Conservation (phyloP, 371 early-diverging fungal genomes). For the Cokeromyces recurvatus region DNA sequence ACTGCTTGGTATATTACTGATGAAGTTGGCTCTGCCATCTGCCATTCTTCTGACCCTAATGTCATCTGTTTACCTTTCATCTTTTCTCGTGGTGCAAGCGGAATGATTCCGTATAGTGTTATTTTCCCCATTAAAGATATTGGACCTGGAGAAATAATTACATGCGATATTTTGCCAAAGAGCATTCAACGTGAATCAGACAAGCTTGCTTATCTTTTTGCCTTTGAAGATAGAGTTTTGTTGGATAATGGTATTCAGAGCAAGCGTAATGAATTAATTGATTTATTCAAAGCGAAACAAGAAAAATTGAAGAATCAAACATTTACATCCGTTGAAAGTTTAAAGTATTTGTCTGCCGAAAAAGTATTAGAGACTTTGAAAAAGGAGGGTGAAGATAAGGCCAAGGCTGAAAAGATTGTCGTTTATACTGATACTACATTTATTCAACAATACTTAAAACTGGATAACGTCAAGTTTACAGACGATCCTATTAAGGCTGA, state of each 20-base stretch:
- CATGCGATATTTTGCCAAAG: constrained; percentile 48
- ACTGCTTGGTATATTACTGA: constrained; percentile 58
- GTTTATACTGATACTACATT: constrained; percentile 35
- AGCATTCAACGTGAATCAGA: constrained; percentile 34
- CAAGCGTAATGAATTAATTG: constrained; percentile 23
- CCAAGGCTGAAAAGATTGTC: constrained; percentile 1
- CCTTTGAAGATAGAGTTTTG: constrained; percentile 36
- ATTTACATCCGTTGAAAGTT: background rate
- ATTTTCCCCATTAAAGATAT: constrained; percentile 55
- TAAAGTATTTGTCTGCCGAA: background rate
- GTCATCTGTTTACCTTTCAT: constrained; percentile 53
- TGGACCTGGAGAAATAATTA: constrained; percentile 41
- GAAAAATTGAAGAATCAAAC: background rate
- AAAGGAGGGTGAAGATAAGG: constrained; percentile 16
- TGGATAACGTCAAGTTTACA: constrained; percentile 43
- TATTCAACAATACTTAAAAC: constrained; percentile 44
- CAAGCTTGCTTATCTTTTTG: constrained; percentile 47
- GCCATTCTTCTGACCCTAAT: constrained; percentile 53
- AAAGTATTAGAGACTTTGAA: constrained; percentile 5
- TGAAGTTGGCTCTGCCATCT: constrained; percentile 56
- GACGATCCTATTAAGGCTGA: constrained; percentile 42
- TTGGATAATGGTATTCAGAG: constrained; percentile 14
- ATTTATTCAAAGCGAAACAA: constrained; percentile 22
- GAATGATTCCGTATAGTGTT: constrained; percentile 57
- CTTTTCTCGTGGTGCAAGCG: constrained; percentile 48